Percentiles rank a stretch among this genome's conserved stretches.
phyloP scores from a whole-genome alignment of 331 rosid species.

The Spiraea crenata region DNA sequence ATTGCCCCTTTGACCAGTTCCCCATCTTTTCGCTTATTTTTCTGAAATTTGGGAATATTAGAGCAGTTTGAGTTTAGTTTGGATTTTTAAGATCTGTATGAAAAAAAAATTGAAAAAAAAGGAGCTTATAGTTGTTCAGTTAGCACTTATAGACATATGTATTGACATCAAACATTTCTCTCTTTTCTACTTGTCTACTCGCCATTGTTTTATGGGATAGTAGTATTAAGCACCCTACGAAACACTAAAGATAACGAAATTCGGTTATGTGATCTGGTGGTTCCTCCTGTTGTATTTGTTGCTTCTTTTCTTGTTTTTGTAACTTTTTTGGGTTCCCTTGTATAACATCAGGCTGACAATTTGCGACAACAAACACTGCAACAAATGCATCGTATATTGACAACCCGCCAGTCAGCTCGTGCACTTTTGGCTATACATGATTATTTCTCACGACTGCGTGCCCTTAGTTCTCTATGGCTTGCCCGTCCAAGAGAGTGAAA shows the following conservation, averaged over 20 bases:
- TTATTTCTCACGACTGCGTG: slow-evolving; percentile 87
- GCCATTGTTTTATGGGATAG: neutral
- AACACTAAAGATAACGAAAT: neutral
- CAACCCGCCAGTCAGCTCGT: slow-evolving; percentile 98
- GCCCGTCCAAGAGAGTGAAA: slow-evolving; percentile 90
- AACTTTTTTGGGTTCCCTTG: neutral
- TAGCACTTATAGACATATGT: neutral
- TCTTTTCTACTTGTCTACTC: too few species aligned
- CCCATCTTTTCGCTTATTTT: neutral
- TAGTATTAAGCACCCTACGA: neutral
- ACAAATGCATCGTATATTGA: slow-evolving; percentile 96
- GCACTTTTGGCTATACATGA: slow-evolving; percentile 97
- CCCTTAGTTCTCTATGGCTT: slow-evolving; percentile 98
- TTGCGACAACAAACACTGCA: slow-evolving; percentile 94
- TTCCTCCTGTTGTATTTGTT: neutral
- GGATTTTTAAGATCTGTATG: neutral
- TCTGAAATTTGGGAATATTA: neutral
- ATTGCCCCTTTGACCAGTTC: neutral
- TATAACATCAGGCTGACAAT: slow-evolving; percentile 78
- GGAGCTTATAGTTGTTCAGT: neutral
- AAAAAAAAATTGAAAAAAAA: too few species aligned
- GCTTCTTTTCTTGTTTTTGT: neutral
- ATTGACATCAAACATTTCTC: too few species aligned
- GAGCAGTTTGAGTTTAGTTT: neutral
- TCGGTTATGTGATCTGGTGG: neutral